Conservation (phyloP, 768 basidiomycete genomes). For the Agrocybe pediades region DNA sequence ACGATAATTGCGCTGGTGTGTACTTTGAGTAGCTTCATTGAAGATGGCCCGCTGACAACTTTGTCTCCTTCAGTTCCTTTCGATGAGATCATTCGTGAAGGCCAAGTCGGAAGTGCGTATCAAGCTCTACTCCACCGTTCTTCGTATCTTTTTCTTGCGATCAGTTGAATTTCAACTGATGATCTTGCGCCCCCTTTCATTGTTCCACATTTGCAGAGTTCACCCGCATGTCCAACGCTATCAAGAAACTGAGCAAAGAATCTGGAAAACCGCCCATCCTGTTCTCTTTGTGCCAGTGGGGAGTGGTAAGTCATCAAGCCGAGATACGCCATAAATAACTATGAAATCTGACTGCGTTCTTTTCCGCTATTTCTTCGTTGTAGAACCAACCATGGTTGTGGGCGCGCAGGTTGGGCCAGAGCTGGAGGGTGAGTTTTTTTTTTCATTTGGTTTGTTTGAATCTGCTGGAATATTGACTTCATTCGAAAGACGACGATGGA, state of each 20-base stretch:
- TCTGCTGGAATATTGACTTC: neutral
- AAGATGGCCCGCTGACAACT: neutral
- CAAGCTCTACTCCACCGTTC: neutral
- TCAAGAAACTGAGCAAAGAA: conserved; percentile 44
- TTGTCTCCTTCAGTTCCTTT: conserved; percentile 39
- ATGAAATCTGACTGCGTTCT: neutral
- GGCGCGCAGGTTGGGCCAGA: conserved; percentile 61
- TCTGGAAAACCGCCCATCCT: conserved; percentile 57
- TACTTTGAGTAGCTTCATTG: neutral
- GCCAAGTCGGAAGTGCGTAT: conserved; percentile 54
- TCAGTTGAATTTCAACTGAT: too few relatives aligned
- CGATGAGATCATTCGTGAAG: conserved; percentile 55
- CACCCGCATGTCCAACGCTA: conserved; percentile 61
- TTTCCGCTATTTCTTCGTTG: too few relatives aligned
- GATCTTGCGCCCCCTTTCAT: too few relatives aligned
- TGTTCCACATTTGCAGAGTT: conserved; percentile 42
- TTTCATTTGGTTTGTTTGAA: neutral
- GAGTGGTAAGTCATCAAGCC: conserved; percentile 60
- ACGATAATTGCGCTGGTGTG: conserved; percentile 63
- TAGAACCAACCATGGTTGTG: conserved; percentile 65
- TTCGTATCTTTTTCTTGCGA: neutral
- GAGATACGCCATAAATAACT: too few relatives aligned
- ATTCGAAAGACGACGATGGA: conserved; percentile 48
- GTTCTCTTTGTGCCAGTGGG: conserved; percentile 71
- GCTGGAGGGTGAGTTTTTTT: conserved; percentile 55